Evolutionary conservation across 1,284 basidiomycete genomes (phyloP), one percentile per base, ranked within the genome.

Genomic region (Anthracocystis panici-leucophaei): DNA sequence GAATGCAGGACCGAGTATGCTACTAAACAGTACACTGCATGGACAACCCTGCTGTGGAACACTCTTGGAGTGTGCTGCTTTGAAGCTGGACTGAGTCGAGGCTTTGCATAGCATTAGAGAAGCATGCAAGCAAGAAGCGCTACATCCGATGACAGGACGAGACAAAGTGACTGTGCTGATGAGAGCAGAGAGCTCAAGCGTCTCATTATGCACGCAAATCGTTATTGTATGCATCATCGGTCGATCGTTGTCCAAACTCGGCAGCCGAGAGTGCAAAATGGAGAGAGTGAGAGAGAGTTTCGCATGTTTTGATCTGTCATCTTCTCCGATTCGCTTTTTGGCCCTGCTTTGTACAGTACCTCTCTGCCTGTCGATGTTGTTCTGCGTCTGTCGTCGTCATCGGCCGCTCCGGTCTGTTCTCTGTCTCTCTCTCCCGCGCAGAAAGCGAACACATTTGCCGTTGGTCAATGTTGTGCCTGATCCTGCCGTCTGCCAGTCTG

Each of bases 281-380:
- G 18, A 20, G 7, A 20, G 23, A 45, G 44, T 20, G 18, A 42
- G 40, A 42, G 40, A 18, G 40, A 10, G 11, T 21, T 29, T 41
- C 25, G 55, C 41, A 25, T 73, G 60, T 65, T 66, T 73, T 64
- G 63, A 61, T 69, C 57, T 52, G 61, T 65, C 62, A 59, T 44
- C 42, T 35, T 60, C 59, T 25, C 12, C n/a, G 20, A n/a, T 27
- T 54, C 35, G 33, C 25, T 53, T 57, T 25, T 21, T 29, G 9
- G 10, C 53, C 31, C 25, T 44, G 25, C 57, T 27, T 44, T 38
- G 44, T 54, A 14, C 27, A 16, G 44, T 54, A 14, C 27, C 21
- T 41, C 18, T 21, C 20, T 29, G 21, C 44, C 55, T 38, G 51
- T 55, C 56, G 35, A 50, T 57, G 55, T 49, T 65, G 51, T 16